phyloP scores from a whole-genome alignment of 2,329 filamentous ascomycete species.

The Metarhizium rileyi region DNA sequence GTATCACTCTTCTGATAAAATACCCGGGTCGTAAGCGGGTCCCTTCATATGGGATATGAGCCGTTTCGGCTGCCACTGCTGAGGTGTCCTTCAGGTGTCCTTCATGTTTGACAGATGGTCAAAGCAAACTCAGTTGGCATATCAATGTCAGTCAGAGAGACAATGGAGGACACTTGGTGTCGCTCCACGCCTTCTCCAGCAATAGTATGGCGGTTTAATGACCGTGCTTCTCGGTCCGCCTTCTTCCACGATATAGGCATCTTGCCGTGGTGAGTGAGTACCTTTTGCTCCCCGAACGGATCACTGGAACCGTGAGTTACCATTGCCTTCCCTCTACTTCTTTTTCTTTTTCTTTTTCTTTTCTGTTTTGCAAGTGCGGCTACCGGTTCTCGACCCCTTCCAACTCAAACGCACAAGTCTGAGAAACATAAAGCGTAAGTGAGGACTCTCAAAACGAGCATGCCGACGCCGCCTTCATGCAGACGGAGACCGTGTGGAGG shows the following conservation, averaged over 20 bases:
- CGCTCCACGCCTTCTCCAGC: constrained; percentile 1
- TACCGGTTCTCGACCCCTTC: no score
- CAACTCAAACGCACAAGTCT: background rate
- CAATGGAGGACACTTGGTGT: background rate
- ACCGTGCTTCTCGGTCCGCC: background rate
- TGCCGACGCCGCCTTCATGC: background rate
- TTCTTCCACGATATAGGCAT: background rate
- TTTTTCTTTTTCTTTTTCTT: no score
- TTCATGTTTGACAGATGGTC: constrained; percentile 7
- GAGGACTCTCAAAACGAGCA: background rate
- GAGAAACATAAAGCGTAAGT: background rate
- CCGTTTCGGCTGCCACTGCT: constrained; percentile 5
- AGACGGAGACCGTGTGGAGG: background rate
- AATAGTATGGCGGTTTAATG: background rate
- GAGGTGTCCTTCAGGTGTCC: constrained; percentile 2
- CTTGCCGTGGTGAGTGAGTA: background rate
- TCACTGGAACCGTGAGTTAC: background rate
- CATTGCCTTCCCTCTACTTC: no score
- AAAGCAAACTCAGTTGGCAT: constrained; percentile 4
- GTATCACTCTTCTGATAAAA: constrained; percentile 5
- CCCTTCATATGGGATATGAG: constrained; percentile 1
- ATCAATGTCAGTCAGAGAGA: background rate
- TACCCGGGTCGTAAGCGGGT: constrained; percentile 5
- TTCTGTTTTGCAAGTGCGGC: no score
- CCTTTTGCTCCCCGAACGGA: background rate